phyloP scores from a whole-genome alignment of 768 basidiomycete species.

The Fomitopsis pulvina region DNA sequence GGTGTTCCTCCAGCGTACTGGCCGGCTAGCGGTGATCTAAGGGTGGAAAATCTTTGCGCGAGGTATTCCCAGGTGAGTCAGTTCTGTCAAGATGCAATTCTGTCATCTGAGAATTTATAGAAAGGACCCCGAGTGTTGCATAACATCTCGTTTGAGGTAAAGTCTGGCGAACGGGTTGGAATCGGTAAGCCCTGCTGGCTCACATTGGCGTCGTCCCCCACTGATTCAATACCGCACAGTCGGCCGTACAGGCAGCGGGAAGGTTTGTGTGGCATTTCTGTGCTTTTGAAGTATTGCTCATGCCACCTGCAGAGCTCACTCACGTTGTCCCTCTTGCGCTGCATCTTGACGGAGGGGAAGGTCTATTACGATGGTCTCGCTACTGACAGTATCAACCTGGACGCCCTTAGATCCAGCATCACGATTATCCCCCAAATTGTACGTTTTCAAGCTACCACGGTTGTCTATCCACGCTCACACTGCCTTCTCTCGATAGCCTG shows the following conservation, averaged over 20 bases:
- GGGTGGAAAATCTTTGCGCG: slow-evolving; percentile 43
- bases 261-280: slow-evolving; percentile 20
- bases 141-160: slow-evolving; percentile 40
- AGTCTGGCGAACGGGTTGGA: slow-evolving; percentile 52
- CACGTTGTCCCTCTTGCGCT: slow-evolving; percentile 47
- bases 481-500: slow-evolving; percentile 26
- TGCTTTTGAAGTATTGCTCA: neutral
- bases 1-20: slow-evolving; percentile 53
- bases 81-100: neutral
- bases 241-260: slow-evolving; percentile 54
- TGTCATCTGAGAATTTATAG: slow-evolving; percentile 10
- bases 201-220: neutral
- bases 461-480: neutral
- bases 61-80: slow-evolving; percentile 30
- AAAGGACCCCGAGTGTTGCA: slow-evolving; percentile 52
- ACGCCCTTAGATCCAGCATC: slow-evolving; percentile 44
- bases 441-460: slow-evolving; percentile 4
- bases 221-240: slow-evolving; percentile 15
- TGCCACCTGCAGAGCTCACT: slow-evolving; percentile 29
- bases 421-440: slow-evolving; percentile 51
- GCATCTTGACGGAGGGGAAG: slow-evolving; percentile 47
- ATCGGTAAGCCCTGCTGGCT: slow-evolving; percentile 24
- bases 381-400: slow-evolving; percentile 43
- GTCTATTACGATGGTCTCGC: slow-evolving; percentile 46
- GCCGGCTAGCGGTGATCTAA: slow-evolving; percentile 47